Conservation (phyloP, 73 alveolate genomes). For the Uronychia setigera region DNA sequence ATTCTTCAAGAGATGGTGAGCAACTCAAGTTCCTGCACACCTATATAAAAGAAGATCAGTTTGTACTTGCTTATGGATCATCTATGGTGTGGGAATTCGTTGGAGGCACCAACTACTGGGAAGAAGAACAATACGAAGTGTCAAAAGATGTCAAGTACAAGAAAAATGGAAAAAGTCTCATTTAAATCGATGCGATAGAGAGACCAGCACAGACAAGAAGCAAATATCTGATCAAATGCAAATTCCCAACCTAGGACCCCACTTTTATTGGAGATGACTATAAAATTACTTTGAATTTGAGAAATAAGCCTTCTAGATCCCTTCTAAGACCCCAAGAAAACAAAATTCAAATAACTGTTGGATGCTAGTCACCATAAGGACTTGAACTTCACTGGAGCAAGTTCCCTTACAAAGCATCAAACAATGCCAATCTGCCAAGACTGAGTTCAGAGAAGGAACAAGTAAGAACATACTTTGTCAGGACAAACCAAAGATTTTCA, state of each 20-base stretch:
- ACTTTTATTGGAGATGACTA: neutral
- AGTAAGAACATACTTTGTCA: slow-evolving; percentile 11
- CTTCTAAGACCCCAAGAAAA: slow-evolving; percentile 15
- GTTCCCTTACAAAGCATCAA: slow-evolving; percentile 15
- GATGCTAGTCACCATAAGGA: slow-evolving; percentile 10
- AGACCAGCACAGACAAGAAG: neutral
- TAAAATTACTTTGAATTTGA: neutral
- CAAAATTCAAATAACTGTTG: neutral
- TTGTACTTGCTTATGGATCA: slow-evolving; percentile 50
- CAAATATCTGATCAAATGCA: neutral
- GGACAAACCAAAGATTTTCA: slow-evolving; percentile 13
- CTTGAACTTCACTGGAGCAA: slow-evolving; percentile 19
- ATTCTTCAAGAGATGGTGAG: slow-evolving; percentile 6
- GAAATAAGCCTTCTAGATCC: slow-evolving; percentile 15
- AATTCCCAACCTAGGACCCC: neutral
- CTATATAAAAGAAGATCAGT: slow-evolving; percentile 12
- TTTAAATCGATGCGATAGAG: neutral
- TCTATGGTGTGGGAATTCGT: slow-evolving; percentile 30
- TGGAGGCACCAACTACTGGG: slow-evolving; percentile 70
- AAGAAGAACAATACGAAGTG: slow-evolving; percentile 38
- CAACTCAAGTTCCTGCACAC: slow-evolving; percentile 13
- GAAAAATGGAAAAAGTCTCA: neutral
- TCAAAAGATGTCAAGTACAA: neutral
- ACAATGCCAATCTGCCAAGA: slow-evolving; percentile 10
- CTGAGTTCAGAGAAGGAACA: neutral